Base-by-base conservation (phyloP, 2,329 filamentous ascomycete species). In the Penicillium sp. region DNA sequence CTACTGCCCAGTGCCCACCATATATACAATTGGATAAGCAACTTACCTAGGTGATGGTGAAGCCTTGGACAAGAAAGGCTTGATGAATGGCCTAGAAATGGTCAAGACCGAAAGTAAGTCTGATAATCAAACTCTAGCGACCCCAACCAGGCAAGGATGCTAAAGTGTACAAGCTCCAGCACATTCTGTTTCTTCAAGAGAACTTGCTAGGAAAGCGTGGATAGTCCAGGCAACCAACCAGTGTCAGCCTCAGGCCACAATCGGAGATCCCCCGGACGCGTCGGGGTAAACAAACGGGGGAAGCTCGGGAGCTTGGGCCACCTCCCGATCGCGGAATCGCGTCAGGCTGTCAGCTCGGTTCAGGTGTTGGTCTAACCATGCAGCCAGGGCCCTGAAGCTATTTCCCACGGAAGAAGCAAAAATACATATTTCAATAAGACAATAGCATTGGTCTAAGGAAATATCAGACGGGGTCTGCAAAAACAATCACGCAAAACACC, bases 261-360 rank as follows among this genome's bases (percentile, higher is more conserved):
- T 42, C 55, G 55, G 50, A 61, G 59, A 60, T 61, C 48, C 58
- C 60, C 57, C 60, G n/a, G 55, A 60, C 52, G 55, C 59, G 53
- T 60, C 50, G 50, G 45, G n/a, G 54, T 57, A 57, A 61, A 61
- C 54, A 55, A 57, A 58, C 20, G 54, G 54, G 43, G 49, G 49
- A 52, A 59, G 56, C 61, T 61, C 50, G 54, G 58, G 59, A 59
- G 56, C 61, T 59, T 57, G 59, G 58, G 56, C 59, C 58, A 63
- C 25, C 41, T 45, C 52, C 41, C 41, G 28, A 38, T 25, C 51
- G 34, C 49, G 39, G n/a, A 31, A n/a, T 45, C 11, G 5, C 20
- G 39, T 42, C 39, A 5, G 14, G 31, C 35, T 15, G n/a, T 37
- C n/a, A 51, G 12, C 5, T 15, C 17, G 22, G n/a, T 14, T 28